Conservation (phyloP, 441 rosid genomes). For the Melianthus villosus region DNA sequence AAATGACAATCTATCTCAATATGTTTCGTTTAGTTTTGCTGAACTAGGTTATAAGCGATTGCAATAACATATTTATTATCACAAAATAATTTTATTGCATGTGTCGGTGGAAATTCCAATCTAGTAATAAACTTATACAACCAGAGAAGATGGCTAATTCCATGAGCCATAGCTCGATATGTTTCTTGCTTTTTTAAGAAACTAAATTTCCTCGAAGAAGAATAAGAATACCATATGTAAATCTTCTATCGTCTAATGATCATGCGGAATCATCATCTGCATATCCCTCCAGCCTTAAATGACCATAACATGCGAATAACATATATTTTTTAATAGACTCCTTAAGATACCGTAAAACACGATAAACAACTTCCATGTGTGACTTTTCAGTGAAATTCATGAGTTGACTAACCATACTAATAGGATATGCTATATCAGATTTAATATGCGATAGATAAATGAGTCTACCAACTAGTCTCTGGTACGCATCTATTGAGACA, state of each 20-base stretch:
- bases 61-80: no score
- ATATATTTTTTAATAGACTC: not conserved
- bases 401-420: not conserved
- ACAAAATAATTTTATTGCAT: no score
- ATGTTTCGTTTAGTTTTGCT: no score
- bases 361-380: not conserved
- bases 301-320: no score
- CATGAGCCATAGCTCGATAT: not conserved
- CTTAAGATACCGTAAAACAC: not conserved
- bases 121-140: not conserved
- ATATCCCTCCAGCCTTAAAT: not conserved
- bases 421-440: not conserved
- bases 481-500: not conserved
- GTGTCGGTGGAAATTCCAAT: no score
- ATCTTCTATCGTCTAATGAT: not conserved
- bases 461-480: not conserved
- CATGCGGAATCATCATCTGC: not conserved
- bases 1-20: no score
- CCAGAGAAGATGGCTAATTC: not conserved
- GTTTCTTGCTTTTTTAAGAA: not conserved
- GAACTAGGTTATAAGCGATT: no score
- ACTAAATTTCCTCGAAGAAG: not conserved
- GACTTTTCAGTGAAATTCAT: not conserved
- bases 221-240: not conserved
- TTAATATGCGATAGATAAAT: constrained; percentile 3